Evolutionary conservation across 179 eudicot species (phyloP), one percentile per base, ranked within the genome.

Genomic region (Beta corolliflora): DNA sequence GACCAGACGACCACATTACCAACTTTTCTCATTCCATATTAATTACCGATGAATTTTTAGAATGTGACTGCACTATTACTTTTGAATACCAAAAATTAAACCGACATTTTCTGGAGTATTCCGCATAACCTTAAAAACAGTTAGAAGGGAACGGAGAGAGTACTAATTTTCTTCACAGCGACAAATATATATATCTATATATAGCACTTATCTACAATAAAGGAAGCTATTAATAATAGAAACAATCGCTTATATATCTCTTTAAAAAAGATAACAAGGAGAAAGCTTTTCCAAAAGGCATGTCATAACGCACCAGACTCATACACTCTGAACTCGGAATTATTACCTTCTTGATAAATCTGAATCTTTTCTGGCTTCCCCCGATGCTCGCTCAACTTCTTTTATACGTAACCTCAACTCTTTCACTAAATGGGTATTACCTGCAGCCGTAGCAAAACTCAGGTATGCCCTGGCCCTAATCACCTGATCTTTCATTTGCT

Each of bases 401-500:
- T 89, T 97, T 18, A 91, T 87, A 83, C 97, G 92, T 48, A 83
- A 77, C 79, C 83, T 93, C 91, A 97, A 83, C 85, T 97, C 98
- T 83, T 90, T 97, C 59, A 88, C 90, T 85, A 97, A 81, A 76
- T 92, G 94, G 75, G 93, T 83, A 82, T 89, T 93, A 86, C 93
- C 83, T 53, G 82, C 77, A 63, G 89, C 71, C 45, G 90, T 84
- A 76, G 93, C 87, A 86, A 94, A 91, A 84, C 82, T 90, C 89
- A 97, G 76, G 88, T 93, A 97, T 48, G 87, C 92, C 87, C 83
- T 91, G 78, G 99, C 99, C 89, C 97, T 91, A 81, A 97, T 83
- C 77, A 97, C 77, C 82, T 97, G 97, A 85, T 97, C 99, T 84
- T 89, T 94, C 86, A 94, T 94, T 87, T 91, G 91, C 85, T 89